Evolutionary conservation across 306 rosid species (phyloP).

Genomic region (Cucurbita pepo): DNA sequence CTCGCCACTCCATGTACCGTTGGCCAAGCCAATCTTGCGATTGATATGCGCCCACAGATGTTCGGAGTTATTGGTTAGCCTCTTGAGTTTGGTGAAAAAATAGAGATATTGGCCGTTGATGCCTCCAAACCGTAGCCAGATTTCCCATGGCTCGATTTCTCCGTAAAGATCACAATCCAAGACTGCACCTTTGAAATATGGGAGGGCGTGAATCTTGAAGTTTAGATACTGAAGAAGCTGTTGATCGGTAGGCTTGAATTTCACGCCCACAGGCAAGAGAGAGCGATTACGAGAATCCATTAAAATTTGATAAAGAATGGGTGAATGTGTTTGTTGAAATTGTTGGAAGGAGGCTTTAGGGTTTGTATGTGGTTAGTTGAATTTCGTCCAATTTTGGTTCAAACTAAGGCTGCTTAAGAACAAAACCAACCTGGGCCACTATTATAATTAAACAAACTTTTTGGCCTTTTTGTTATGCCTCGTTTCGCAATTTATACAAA

Average conservation of each 20-base stretch:
- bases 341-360: too few relatives aligned
- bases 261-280: background rate
- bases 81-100: background rate
- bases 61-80: background rate
- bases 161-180: background rate
- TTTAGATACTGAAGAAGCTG: background rate
- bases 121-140: background rate
- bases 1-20: background rate
- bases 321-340: too few relatives aligned
- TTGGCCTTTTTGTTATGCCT: background rate
- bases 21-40: background rate
- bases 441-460: background rate
- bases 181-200: background rate
- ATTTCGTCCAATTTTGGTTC: background rate
- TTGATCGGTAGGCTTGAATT: background rate
- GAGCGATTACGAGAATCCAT: too few relatives aligned
- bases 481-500: background rate
- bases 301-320: too few relatives aligned
- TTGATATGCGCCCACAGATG: background rate
- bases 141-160: background rate
- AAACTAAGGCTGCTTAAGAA: background rate
- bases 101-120: background rate
- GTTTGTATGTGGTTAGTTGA: background rate
- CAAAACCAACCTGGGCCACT: background rate
- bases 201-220: background rate